Evolutionary conservation across 208 protist species (phyloP), one percentile per base, ranked within the genome.

Genomic region (Trypanosoma platydactyli): DNA sequence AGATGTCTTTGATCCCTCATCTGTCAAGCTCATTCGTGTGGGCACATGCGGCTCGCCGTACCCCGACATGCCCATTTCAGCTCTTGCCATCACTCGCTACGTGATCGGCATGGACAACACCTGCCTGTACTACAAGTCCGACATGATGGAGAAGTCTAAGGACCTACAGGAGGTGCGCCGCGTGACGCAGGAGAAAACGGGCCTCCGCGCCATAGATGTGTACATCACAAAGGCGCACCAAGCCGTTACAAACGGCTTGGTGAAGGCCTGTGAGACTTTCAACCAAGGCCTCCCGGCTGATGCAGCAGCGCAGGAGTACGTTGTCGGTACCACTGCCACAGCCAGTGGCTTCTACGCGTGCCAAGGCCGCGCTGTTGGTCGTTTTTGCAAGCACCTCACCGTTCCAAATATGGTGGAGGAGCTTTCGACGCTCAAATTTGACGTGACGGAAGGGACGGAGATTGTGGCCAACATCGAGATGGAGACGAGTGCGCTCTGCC

Each of bases 31-130:
- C 20, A 90, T 92, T 57, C 82, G 86, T 54, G 74, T 88, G 18
- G 86, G 86, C 44, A 92, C 86, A 15, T 92, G 86, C 71, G 86
- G 86, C 69, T 84, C 77, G 27, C 83, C 84, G 5, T 66, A 68
- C 35, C 64, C 68, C 0, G 72, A 82, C 7, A 71, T 92, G 15
- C 62, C 68, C 27, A 51, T 83, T 1, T 80, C 73, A 38, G 70
- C 67, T 42, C 81, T 92, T 35, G 86, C 80, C 67, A 65, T 92
- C 55, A 87, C 84, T 25, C 74, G 74, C 53, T 71, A 86, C 58
- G 76, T 57, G 20, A 74, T 92, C 15, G 83, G 83, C 45, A 85
- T 90, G 80, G 86, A 92, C 79, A 92, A 92, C 78, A 92, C 86
- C 11, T 81, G 80, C 45, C 83, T 88, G 45, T 92, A 86, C 73